Percentiles rank a stretch among this genome's conserved stretches.
These are phyloP conservation scores for Arthrinium puccinioides DNA, from an alignment of 2,329 filamentous ascomycete species.

Conservation along the genomic window DNA sequence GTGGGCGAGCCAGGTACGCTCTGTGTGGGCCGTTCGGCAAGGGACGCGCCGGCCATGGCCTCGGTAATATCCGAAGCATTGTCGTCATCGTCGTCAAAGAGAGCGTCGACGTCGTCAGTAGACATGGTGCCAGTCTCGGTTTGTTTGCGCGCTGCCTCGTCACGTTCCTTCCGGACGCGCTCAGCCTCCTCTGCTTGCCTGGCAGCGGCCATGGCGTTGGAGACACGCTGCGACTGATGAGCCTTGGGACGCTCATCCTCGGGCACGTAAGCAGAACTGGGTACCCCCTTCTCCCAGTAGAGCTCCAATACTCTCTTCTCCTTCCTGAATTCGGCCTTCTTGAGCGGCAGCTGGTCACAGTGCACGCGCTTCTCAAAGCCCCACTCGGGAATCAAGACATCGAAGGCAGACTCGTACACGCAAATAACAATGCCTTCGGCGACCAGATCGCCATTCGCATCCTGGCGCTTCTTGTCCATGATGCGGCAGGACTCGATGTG, in stretches of 20 bases:
- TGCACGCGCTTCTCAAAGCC: slow-evolving; percentile 99
- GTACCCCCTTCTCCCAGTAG: slow-evolving; percentile 99
- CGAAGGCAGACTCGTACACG: slow-evolving; percentile 97
- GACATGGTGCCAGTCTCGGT: slow-evolving; percentile 93
- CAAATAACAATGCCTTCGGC: slow-evolving; percentile 93
- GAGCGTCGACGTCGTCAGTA: slow-evolving; percentile 85
- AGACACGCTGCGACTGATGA: slow-evolving; percentile 63
- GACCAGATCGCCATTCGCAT: slow-evolving; percentile 84
- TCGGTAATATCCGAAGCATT: slow-evolving; percentile 85
- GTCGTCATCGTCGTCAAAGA: slow-evolving; percentile 91
- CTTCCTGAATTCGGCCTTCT: slow-evolving; percentile 99
- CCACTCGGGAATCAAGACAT: slow-evolving; percentile 95
- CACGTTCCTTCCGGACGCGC: slow-evolving; percentile 74
- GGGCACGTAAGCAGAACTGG: slow-evolving; percentile 90
- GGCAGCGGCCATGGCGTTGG: slow-evolving; percentile 68
- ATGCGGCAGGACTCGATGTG: slow-evolving; percentile 95
- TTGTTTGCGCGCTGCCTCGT: slow-evolving; percentile 86
- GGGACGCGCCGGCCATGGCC: slow-evolving; percentile 82
- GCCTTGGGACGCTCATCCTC: slow-evolving; percentile 94
- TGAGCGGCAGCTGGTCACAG: slow-evolving; percentile 92
- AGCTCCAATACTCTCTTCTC: slow-evolving; percentile 89
- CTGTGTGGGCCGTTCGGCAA: slow-evolving; percentile 84
- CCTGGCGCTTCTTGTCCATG: slow-evolving; percentile 87
- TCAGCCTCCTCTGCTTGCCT: slow-evolving; percentile 77
- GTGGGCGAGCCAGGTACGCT: slow-evolving; percentile 90